Conservation (phyloP, 106 monocot species). For the Hemerocallis citrina region DNA sequence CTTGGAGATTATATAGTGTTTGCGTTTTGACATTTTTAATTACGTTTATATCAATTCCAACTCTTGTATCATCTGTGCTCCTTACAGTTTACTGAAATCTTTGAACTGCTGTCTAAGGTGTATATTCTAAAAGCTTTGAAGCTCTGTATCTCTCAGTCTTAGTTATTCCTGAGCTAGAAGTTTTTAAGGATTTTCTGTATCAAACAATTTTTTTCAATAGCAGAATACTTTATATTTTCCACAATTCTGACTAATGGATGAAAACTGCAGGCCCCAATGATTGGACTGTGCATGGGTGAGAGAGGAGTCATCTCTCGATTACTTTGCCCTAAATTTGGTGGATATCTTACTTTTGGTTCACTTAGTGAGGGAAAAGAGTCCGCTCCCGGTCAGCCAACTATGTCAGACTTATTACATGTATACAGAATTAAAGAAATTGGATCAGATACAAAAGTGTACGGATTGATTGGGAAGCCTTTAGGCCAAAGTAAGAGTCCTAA, state of each 20-base stretch:
- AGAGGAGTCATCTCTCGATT: conserved; percentile 79
- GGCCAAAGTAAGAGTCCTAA: conserved; percentile 79
- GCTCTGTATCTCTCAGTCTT: too few relatives aligned
- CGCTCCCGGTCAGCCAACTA: conserved; percentile 89
- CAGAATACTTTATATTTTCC: conserved; percentile 4
- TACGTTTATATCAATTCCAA: too few relatives aligned
- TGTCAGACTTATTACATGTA: conserved; percentile 64
- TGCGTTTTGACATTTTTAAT: too few relatives aligned
- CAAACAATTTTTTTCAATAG: neutral
- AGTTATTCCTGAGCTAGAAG: neutral
- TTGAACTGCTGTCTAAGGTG: too few relatives aligned
- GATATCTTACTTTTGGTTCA: conserved; percentile 86
- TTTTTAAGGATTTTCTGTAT: neutral
- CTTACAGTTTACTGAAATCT: too few relatives aligned
- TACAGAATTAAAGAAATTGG: conserved; percentile 70
- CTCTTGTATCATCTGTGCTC: too few relatives aligned
- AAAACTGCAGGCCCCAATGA: conserved; percentile 78
- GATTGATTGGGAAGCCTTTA: conserved; percentile 89
- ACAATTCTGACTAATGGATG: conserved; percentile 32
- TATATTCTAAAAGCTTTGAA: too few relatives aligned
- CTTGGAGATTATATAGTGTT: too few relatives aligned
- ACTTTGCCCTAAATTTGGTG: conserved; percentile 86
- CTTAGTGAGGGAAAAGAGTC: conserved; percentile 69
- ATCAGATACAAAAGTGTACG: conserved; percentile 66
- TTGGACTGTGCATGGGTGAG: conserved; percentile 87